Evolutionary conservation across 257 asterid species (phyloP).

Genomic region (Primulina eburnea): DNA sequence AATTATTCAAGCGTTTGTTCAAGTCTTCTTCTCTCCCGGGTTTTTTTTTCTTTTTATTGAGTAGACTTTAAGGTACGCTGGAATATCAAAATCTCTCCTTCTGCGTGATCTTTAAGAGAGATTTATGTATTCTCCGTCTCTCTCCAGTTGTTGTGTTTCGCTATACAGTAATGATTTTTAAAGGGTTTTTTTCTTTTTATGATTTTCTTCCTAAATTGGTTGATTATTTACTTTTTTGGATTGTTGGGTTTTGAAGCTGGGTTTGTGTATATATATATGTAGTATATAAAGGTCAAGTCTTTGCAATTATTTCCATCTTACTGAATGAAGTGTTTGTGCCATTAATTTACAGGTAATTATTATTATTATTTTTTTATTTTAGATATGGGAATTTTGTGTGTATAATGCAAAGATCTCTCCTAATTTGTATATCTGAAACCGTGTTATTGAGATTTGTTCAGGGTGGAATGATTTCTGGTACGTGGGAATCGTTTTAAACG

Average conservation of each 20-base stretch:
- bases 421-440: neutral
- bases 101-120: neutral
- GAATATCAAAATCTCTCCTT: neutral
- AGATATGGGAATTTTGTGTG: neutral
- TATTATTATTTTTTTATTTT: too few species aligned
- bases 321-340: neutral
- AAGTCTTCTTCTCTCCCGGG: conserved; percentile 29
- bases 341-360: neutral
- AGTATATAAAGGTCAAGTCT: neutral
- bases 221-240: neutral
- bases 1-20: conserved; percentile 15
- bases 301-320: neutral
- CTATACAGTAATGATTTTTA: neutral
- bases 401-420: neutral
- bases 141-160: neutral
- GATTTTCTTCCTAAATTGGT: neutral
- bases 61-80: neutral
- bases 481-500: neutral
- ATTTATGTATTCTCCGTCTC: neutral
- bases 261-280: neutral
- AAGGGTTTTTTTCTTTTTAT: too few species aligned
- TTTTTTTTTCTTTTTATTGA: neutral
- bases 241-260: neutral
- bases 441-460: neutral
- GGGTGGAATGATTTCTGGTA: neutral